Evolutionary conservation across 805 yeast genomes (phyloP).

Genomic region (Ogataea trehalophila): DNA sequence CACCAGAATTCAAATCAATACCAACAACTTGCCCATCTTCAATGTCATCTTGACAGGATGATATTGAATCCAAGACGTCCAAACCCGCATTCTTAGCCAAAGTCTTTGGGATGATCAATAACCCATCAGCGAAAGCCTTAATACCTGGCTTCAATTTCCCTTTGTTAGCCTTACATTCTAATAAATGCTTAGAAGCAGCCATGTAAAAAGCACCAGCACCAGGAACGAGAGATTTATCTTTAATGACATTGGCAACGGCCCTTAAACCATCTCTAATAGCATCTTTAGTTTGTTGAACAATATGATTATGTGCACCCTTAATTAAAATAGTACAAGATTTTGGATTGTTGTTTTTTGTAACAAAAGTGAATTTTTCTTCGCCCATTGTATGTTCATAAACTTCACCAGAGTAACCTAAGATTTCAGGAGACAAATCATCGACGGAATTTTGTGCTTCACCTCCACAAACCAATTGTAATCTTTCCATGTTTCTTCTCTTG

Average conservation of each 20-base stretch:
- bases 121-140: slow-evolving; percentile 88
- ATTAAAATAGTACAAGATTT: slow-evolving; percentile 87
- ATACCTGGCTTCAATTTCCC: slow-evolving; percentile 90
- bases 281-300: slow-evolving; percentile 88
- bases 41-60: slow-evolving; percentile 85
- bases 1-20: slow-evolving; percentile 85
- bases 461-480: slow-evolving; percentile 92
- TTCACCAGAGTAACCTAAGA: slow-evolving; percentile 83
- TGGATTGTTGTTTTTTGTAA: slow-evolving; percentile 86
- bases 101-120: slow-evolving; percentile 89
- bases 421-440: slow-evolving; percentile 76
- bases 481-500: slow-evolving; percentile 98
- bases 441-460: slow-evolving; percentile 98
- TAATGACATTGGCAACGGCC: slow-evolving; percentile 86
- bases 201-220: slow-evolving; percentile 97
- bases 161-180: slow-evolving; percentile 53
- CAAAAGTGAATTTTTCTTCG: slow-evolving; percentile 95
- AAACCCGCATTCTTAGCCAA: slow-evolving; percentile 88
- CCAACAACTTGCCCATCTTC: slow-evolving; percentile 83
- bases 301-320: slow-evolving; percentile 88
- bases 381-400: slow-evolving; percentile 93
- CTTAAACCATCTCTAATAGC: slow-evolving; percentile 97
- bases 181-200: slow-evolving; percentile 68
- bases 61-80: slow-evolving; percentile 84
- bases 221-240: slow-evolving; percentile 81